Evolutionary conservation across 495 filamentous ascomycete genomes (phyloP).

Genomic region (Evansstolkia leycettana): DNA sequence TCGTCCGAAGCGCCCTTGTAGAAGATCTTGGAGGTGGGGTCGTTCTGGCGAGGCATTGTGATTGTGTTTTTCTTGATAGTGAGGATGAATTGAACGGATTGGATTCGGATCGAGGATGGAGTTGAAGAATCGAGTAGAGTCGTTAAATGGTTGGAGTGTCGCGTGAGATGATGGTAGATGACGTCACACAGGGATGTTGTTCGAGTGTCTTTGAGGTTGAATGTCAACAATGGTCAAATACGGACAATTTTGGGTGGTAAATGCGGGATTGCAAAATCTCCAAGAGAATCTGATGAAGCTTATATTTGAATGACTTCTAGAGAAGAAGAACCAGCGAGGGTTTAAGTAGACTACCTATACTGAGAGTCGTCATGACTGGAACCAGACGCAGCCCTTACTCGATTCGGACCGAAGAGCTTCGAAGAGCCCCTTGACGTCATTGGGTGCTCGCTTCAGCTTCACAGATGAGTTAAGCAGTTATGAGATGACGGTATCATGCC

Average conservation of each 20-base stretch:
- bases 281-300: no score
- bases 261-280: no score
- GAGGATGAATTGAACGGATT: not conserved
- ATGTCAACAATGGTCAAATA: no score
- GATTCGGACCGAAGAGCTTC: not conserved
- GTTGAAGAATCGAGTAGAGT: not conserved
- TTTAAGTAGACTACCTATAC: not conserved
- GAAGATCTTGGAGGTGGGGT: slow-evolving; percentile 65
- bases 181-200: slow-evolving; percentile 18
- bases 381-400: no score
- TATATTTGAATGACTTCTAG: no score
- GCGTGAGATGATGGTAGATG: slow-evolving; percentile 18
- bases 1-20: slow-evolving; percentile 82
- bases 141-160: slow-evolving; percentile 3
- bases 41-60: slow-evolving; percentile 72
- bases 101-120: not conserved
- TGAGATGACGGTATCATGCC: no score
- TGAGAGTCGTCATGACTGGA: not conserved
- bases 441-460: not conserved
- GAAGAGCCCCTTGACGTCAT: slow-evolving; percentile 10
- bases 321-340: no score
- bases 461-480: no score
- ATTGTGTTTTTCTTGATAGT: slow-evolving; percentile 1
- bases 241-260: no score
- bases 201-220: not conserved